A percentile compares a stretch with the other conserved stretches of the same genome.
Conservation (phyloP, 352 stramenopile species). For the Lagenidium giganteum region DNA sequence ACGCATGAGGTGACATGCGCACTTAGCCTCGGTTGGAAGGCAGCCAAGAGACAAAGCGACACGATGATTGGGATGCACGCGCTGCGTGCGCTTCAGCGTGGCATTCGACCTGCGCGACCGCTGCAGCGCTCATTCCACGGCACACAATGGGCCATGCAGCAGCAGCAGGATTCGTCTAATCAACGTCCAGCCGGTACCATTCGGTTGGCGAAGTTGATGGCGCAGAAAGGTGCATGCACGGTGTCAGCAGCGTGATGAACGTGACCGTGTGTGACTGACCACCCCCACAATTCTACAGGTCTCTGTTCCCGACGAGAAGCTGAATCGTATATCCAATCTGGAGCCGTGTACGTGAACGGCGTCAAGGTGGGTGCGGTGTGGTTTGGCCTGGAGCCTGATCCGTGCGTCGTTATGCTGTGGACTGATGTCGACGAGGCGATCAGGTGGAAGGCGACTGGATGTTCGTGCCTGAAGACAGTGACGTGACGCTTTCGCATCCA, state of each 20-base stretch:
- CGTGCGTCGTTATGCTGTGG: not conserved
- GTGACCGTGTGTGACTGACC: not conserved
- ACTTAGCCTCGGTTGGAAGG: too few species aligned
- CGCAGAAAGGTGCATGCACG: conserved; percentile 25
- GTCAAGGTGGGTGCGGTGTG: conserved; percentile 24
- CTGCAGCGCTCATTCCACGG: too few species aligned
- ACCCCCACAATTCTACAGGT: conserved; percentile 13
- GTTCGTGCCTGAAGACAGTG: conserved; percentile 52
- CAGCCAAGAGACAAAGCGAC: too few species aligned
- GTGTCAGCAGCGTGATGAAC: not conserved
- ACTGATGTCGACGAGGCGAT: not conserved
- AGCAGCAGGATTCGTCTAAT: too few species aligned
- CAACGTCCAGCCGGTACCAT: too few species aligned
- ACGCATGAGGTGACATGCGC: too few species aligned
- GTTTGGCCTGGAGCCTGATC: not conserved
- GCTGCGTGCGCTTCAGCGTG: too few species aligned
- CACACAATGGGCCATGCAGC: too few species aligned
- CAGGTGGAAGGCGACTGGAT: conserved; percentile 55
- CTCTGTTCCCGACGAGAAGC: conserved; percentile 79
- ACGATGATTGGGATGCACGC: too few species aligned
- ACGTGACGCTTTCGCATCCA: conserved; percentile 52
- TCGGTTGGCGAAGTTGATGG: conserved; percentile 79
- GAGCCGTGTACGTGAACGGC: conserved; percentile 70
- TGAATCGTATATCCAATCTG: conserved; percentile 75
- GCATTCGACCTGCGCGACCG: too few species aligned